These are phyloP conservation scores for Phaeosphaeria sp. DNA, from an alignment of 2,329 filamentous ascomycete species.

Conservation along the genomic window DNA sequence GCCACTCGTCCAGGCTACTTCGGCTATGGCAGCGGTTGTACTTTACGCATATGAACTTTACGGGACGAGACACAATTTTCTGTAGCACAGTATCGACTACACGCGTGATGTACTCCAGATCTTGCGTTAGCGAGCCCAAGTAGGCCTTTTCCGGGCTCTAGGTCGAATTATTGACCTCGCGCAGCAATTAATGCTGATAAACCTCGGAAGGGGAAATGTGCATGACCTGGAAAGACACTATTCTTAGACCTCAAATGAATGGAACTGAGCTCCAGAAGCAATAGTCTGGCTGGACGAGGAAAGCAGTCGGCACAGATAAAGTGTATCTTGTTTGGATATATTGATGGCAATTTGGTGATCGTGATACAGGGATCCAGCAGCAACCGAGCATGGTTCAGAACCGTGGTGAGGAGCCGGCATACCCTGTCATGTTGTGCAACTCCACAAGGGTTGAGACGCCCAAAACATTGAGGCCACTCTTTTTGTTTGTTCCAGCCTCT, in stretches of 20 bases:
- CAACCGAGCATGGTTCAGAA: slow-evolving; percentile 32
- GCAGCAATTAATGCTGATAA: slow-evolving; percentile 27
- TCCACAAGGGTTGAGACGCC: slow-evolving; percentile 13
- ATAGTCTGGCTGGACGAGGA: slow-evolving; percentile 29
- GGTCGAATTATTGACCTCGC: slow-evolving; percentile 25
- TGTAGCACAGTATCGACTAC: slow-evolving; percentile 22
- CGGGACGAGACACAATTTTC: slow-evolving; percentile 24
- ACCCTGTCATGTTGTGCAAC: slow-evolving; percentile 29
- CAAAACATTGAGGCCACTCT: slow-evolving; percentile 14
- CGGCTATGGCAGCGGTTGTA: slow-evolving; percentile 20
- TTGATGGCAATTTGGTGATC: slow-evolving; percentile 40
- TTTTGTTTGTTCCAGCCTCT: slow-evolving; percentile 18
- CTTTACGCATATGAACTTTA: slow-evolving; percentile 45
- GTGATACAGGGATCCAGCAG: slow-evolving; percentile 34
- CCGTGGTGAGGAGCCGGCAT: slow-evolving; percentile 22
- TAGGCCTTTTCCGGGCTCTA: slow-evolving; percentile 33
- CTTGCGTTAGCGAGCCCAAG: slow-evolving; percentile 26
- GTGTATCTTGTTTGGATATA: slow-evolving; percentile 40
- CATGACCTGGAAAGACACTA: slow-evolving; percentile 33
- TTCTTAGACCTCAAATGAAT: slow-evolving; percentile 12
- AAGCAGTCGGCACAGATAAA: slow-evolving; percentile 33
- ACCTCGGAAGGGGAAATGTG: slow-evolving; percentile 21
- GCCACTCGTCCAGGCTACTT: slow-evolving; percentile 18
- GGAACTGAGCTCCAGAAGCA: slow-evolving; percentile 3
- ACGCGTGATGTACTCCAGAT: slow-evolving; percentile 25